Conservation (phyloP, 73 alveolate genomes). For the Paramecium octaurelia region DNA sequence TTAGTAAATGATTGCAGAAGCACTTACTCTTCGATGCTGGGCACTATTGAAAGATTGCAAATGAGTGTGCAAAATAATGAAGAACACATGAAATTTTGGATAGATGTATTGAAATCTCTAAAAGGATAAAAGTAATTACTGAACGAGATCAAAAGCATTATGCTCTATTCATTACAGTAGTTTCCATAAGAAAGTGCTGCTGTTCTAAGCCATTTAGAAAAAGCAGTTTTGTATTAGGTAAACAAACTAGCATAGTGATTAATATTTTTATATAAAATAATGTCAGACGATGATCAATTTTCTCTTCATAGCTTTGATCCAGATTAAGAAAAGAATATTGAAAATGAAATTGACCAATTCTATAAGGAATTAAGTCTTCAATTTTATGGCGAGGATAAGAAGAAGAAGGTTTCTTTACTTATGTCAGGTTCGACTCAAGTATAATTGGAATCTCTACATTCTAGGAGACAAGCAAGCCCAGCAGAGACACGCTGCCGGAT, state of each 20-base stretch:
- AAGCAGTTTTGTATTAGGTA: not conserved
- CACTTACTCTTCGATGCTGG: not conserved
- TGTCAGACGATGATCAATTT: constrained; percentile 41
- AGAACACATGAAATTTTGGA: not conserved
- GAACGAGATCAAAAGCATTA: not conserved
- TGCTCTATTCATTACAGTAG: not conserved
- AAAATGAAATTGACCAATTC: not conserved
- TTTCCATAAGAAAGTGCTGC: not conserved
- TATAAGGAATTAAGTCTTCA: constrained; percentile 34
- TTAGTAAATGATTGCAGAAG: not conserved
- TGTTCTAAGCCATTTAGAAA: not conserved
- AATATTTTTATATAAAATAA: not conserved
- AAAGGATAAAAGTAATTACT: not conserved
- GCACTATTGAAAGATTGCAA: not conserved
- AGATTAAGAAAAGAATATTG: not conserved
- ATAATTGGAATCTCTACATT: not conserved
- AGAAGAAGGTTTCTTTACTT: constrained; percentile 15
- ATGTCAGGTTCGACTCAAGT: constrained; percentile 52
- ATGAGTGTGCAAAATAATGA: not conserved
- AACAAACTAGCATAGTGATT: not conserved
- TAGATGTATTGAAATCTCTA: not conserved
- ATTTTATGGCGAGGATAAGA: not conserved
- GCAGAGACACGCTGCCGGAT: constrained; percentile 6
- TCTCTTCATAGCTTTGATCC: constrained; percentile 22
- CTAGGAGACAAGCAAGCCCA: constrained; percentile 30